Base-by-base conservation (phyloP, 2,329 filamentous ascomycete genomes). In the Ophiocordyceps unilateralis region DNA sequence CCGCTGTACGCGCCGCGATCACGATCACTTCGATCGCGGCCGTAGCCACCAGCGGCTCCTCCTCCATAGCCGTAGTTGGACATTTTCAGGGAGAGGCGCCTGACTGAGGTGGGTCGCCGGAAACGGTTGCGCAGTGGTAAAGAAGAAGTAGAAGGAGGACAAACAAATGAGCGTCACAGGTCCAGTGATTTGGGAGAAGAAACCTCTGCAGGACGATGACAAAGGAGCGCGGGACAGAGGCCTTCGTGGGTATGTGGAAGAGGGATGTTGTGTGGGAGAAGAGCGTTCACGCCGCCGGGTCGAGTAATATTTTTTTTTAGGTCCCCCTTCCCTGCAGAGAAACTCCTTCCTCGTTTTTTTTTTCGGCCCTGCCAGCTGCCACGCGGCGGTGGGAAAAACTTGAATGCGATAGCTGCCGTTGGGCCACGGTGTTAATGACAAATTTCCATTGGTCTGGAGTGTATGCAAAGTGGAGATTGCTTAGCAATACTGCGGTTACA, bases 11-110 rank as follows among this genome's bases (percentile, higher is more conserved):
- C 52, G 47, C 50, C 48, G 41, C 55, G 60, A 48, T 61, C 62
- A 49, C 59, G 57, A 46, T 62, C 61, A 61, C 70, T 68, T 56
- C 69, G 69, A 54, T 61, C 60, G 43, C 67, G 62, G 51, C 61
- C 56, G 48, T 62, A 64, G 51, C 63, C 57, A 49, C 58, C 55
- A 43, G 58, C 52, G 24, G 49, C 50, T 43, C 49, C 54, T 41
- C 55, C 50, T 45, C 57, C 59, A 47, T 62, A 55, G 22, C 60
- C 56, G 53, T 64, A 62, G 58, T 66, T 68, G 53, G 68, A 70
- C 67, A 70, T 70, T 45, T 51, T 63, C 45, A 42, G 40, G 42
- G 43, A 47, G 43, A 47, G 32, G 15, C 32, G 32, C 15, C 15
- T 17, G 15, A 9, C 32, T 9, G 4, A n/a, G n/a, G n/a, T 17